Evolutionary conservation across 305 asterid species (phyloP).

Genomic region (Fraxinus sp.): DNA sequence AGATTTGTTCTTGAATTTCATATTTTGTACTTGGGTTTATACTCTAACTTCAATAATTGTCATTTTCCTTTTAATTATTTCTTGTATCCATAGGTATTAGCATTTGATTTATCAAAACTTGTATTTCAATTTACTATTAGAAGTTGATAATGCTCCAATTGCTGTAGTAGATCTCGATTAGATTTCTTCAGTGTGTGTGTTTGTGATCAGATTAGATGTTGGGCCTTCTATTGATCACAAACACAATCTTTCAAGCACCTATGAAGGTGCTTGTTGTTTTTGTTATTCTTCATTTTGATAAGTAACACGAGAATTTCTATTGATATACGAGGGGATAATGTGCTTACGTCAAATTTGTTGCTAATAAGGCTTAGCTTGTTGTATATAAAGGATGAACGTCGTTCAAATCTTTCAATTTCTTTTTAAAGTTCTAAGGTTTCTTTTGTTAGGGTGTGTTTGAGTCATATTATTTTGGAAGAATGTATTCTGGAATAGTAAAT

Average conservation of each 20-base stretch:
- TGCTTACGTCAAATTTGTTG: neutral
- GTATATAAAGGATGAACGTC: neutral
- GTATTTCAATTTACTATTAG: neutral
- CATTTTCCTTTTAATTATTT: neutral
- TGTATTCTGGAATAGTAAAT: too few species aligned
- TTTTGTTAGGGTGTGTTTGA: neutral
- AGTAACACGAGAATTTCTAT: slow-evolving; percentile 2
- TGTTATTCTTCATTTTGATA: neutral
- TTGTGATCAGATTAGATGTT: neutral
- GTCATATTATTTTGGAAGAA: too few species aligned
- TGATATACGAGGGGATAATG: neutral
- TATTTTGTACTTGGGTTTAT: neutral
- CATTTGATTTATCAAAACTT: neutral
- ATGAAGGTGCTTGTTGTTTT: neutral
- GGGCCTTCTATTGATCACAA: neutral
- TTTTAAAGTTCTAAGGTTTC: neutral
- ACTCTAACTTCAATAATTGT: neutral
- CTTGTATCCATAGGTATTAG: neutral
- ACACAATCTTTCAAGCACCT: neutral
- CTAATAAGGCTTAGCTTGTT: neutral
- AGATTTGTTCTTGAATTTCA: neutral
- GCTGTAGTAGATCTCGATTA: neutral
- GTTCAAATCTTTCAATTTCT: slow-evolving; percentile 4
- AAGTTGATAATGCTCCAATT: neutral
- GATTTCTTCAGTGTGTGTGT: neutral